Base-by-base conservation (phyloP, 2,329 filamentous ascomycete species). In the Helicocarpus griseus region DNA sequence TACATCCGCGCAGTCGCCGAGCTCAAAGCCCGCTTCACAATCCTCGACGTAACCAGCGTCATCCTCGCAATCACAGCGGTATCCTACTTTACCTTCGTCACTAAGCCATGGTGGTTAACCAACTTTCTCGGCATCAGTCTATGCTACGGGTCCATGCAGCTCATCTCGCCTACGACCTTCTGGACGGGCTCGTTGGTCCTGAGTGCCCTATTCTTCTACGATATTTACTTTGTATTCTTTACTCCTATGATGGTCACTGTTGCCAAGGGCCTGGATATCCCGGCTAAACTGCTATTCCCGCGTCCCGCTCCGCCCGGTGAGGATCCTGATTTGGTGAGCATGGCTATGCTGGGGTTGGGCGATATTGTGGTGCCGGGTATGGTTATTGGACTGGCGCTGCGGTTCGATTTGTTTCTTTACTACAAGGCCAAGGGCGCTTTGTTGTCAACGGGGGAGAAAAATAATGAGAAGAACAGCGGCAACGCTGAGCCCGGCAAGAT, bases 311-410 rank as follows among this genome's bases (percentile, higher is more conserved):
- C 69, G 31, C 66, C 74, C n/a, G 66, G 67, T 5, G 68, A 72
- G n/a, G 70, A 71, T 11, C 63, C 71, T 6, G 64, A 64, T 46
- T 64, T 65, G 4, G 61, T 67, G 36, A 66, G 73, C 24, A 63
- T 77, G 58, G 78, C 87, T 49, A 95, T 97, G 79, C 82, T 98
- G 6, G 91, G 91, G 0, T 77, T 97, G 0, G 91, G 91, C n/a
- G 91, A 98, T 63, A 87, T 98, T 53, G 87, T 95, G 1, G 76
- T 98, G 3, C 91, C 91, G 0, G 93, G 91, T 7, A 89, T 97
- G 62, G 84, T 96, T 70, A 85, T 97, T 56, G 88, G 81, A 1
- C 78, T 96, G 39, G 88, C 90, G 2, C 75, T 98, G 22, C 82
- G 91, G n/a, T 95, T 95, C 60, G 91, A 98, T 64, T 76, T 95